Evolutionary conservation across 2,329 filamentous ascomycete genomes (phyloP).

Genomic region (Xylaria sp.): DNA sequence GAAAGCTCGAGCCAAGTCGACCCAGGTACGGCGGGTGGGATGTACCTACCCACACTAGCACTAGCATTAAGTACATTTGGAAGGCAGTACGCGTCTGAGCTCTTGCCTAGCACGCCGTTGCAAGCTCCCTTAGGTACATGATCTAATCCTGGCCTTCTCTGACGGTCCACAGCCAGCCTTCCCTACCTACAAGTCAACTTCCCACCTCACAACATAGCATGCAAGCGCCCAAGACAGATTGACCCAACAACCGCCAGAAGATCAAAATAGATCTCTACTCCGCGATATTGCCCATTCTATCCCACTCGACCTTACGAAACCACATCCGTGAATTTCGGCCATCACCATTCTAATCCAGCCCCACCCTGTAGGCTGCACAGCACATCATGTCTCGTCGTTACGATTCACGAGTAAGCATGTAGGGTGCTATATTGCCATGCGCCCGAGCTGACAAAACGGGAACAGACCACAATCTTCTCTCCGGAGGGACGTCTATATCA

Average conservation of each 20-base stretch:
- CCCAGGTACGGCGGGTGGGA: not conserved
- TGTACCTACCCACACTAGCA: not conserved
- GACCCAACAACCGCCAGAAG: not conserved
- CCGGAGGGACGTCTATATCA: constrained; percentile 97
- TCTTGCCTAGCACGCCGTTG: constrained; percentile 30
- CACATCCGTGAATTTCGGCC: not conserved
- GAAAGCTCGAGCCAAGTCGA: not conserved
- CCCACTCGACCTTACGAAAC: not conserved
- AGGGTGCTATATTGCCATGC: constrained; percentile 19
- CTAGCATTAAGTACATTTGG: constrained; percentile 1
- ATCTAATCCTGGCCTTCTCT: constrained; percentile 12
- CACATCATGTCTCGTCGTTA: constrained; percentile 87
- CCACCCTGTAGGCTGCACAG: constrained; percentile 10
- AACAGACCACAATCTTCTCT: constrained; percentile 97
- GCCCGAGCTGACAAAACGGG: constrained; percentile 23
- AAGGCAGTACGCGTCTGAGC: constrained; percentile 29
- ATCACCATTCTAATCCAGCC: constrained; percentile 4
- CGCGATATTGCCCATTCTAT: not conserved
- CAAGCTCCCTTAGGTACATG: constrained; percentile 1
- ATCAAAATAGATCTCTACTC: not conserved
- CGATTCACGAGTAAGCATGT: constrained; percentile 78
- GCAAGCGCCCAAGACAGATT: constrained; percentile 9
- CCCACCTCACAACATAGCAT: not conserved
- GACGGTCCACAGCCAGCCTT: constrained; percentile 21
- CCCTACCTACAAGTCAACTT: constrained; percentile 11